Conservation (phyloP, 768 basidiomycete species). For the Boletus pseudopeckii region DNA sequence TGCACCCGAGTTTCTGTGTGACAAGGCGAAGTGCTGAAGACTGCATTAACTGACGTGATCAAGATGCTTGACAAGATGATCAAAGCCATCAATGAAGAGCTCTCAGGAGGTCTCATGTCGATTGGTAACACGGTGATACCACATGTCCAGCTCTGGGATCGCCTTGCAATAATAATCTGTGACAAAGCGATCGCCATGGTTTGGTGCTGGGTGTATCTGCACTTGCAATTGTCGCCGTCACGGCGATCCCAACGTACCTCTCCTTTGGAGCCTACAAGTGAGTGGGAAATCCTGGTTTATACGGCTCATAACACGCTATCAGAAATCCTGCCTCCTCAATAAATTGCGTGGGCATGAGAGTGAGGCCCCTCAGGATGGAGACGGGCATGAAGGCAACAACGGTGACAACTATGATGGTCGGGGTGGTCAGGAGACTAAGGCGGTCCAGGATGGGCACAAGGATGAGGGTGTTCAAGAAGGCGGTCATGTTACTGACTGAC, state of each 20-base stretch:
- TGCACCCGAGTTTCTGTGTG: not conserved
- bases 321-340: too few species aligned
- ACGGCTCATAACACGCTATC: too few species aligned
- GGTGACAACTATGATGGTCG: too few species aligned
- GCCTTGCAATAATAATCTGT: conserved; percentile 1
- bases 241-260: not conserved
- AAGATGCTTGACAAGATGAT: not conserved
- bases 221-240: not conserved
- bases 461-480: too few species aligned
- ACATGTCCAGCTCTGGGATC: conserved; percentile 12
- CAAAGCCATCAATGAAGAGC: conserved; percentile 3
- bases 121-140: conserved; percentile 5
- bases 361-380: too few species aligned
- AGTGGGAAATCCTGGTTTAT: not conserved
- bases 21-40: not conserved
- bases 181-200: not conserved
- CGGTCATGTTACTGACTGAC: too few species aligned
- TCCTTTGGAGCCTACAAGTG: not conserved
- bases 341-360: too few species aligned
- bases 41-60: not conserved
- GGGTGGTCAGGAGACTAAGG: too few species aligned
- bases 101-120: conserved; percentile 6
- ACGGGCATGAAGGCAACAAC: too few species aligned
- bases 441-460: too few species aligned
- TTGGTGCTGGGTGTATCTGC: conserved; percentile 4